Evolutionary conservation across 192 early-diverging fungal genomes (phyloP), one percentile per base, ranked within the genome.

Genomic region (Phycomyces blakesleeanus): DNA sequence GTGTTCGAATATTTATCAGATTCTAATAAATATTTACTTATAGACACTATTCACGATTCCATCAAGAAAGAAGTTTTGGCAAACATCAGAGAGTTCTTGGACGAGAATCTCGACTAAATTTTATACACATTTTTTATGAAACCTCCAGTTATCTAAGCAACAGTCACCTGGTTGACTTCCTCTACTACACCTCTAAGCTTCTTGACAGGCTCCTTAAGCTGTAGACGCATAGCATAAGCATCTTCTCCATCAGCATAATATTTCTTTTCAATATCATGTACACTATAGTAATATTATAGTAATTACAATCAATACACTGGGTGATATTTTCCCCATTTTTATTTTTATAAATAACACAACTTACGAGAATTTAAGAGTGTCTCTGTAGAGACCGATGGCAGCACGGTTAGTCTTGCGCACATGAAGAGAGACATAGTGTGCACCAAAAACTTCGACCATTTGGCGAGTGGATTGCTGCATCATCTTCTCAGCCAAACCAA

Each of bases 181-280:
- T 73, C 71, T 2, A 73, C 65, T 14, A 73, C 56, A 20, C 66
- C 66, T 37, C 71, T 59, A 25, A 57, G 42, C 39, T 56, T 37
- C 24, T 62, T 62, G 12, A 57, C 61, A 54, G 65, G 60, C 16
- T 64, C 64, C 24, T 66, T 66, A 21, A 79, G 64, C 27, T 73
- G 59, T 52, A 83, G 78, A 51, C 83, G 81, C 89, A 91, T 91
- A 22, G 85, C 87, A 65, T 88, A 91, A 5, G 91, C 89, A 66
- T 94, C 91, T 71, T 99, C 97, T 20, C 97, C 97, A 73, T 99
- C 95, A 4, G 94, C 97, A 75, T 99, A 99, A 74, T 99, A 99
- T 65, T 93, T 92, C 66, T 90, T 89, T 72, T 99, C 97, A 20
- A 93, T 86, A 26, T 94, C 90, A 58, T 91, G 82, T 15, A 95